Evolutionary conservation across 2,329 filamentous ascomycete genomes (phyloP), one percentile per base, ranked within the genome.

Genomic region (Colletotrichum melonis): DNA sequence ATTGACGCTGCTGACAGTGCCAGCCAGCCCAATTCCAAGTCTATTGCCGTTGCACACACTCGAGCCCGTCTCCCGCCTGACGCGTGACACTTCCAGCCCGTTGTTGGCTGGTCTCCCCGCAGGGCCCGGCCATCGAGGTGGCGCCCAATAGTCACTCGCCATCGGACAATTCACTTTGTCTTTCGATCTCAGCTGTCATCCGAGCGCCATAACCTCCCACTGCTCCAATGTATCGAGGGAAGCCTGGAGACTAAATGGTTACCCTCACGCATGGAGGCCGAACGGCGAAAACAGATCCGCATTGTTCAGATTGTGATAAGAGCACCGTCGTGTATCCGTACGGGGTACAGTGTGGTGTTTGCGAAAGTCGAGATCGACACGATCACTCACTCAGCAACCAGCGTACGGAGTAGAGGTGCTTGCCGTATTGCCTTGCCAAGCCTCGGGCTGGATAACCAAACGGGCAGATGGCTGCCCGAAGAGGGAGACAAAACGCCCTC

Each of bases 91-190:
- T 62, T 56, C 56, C 63, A 62, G 46, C 63, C 63, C 67, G 63
- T 62, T 26, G 38, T 62, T 26, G 38, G n/a, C 52, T 63, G 32
- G 32, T 26, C 16, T n/a, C 55, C 60, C 26, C 70, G 46, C 59
- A 60, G 54, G 55, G 32, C 46, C 70, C 66, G 58, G 66, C 32
- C 60, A 56, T 64, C 67, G 57, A 22, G 16, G 67, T 65, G 70
- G 70, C 70, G 67, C 63, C 70, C 70, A 70, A 57, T 73, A 65
- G 60, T 57, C 55, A 56, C 67, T 70, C 67, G 49, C 24, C 60
- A 70, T 73, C 70, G 70, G 70, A 62, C 46, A 70, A 42, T 62
- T 70, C 70, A 14, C 32, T 55, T 65, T n/a, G 26, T 62, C 26
- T 49, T 35, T 62, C 70, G 70, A 73, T 70, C 60, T 32, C 70